A percentile compares a stretch with the other conserved stretches of the same genome.
Conservation (phyloP, 2,329 filamentous ascomycete genomes). For the Paecilomyces sp. region DNA sequence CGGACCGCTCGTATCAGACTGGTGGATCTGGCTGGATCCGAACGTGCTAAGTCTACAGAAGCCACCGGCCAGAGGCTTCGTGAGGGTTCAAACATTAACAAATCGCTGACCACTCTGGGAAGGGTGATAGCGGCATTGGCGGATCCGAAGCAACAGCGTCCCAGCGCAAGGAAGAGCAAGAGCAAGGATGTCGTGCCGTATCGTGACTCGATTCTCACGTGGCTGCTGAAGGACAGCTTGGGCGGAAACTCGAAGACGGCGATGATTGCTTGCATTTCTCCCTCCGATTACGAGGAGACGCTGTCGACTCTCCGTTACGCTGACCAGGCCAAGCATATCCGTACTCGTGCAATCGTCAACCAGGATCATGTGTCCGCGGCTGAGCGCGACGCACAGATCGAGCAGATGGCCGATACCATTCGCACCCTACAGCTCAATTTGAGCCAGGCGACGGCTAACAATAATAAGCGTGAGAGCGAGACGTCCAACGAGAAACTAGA, state of each 20-base stretch:
- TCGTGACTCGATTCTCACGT: slow-evolving; percentile 74
- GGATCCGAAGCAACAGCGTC: slow-evolving; percentile 57
- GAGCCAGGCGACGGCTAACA: slow-evolving; percentile 60
- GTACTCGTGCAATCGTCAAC: slow-evolving; percentile 89
- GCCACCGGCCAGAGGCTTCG: slow-evolving; percentile 84
- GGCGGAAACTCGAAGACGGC: slow-evolving; percentile 97
- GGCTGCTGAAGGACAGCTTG: slow-evolving; percentile 91
- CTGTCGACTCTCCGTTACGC: slow-evolving; percentile 93
- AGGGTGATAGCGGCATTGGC: slow-evolving; percentile 91
- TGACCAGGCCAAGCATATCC: slow-evolving; percentile 95
- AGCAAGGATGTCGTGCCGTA: slow-evolving; percentile 77
- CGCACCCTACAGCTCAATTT: slow-evolving; percentile 71
- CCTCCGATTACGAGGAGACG: slow-evolving; percentile 94
- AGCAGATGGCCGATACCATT: slow-evolving; percentile 93
- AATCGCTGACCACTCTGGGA: slow-evolving; percentile 90
- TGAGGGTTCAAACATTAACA: slow-evolving; percentile 98
- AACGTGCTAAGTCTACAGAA: slow-evolving; percentile 91
- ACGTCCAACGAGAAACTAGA: slow-evolving; percentile 78
- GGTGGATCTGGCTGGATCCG: slow-evolving; percentile 90
- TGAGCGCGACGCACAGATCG: slow-evolving; percentile 88
- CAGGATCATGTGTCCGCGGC: slow-evolving; percentile 89
- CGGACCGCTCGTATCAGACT: slow-evolving; percentile 87
- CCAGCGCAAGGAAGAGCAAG: slow-evolving; percentile 52
- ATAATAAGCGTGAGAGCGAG: slow-evolving; percentile 68
- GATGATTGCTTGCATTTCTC: slow-evolving; percentile 97